phyloP scores from a whole-genome alignment of 805 yeast genomes.

The Zygoascus ofunaensis region DNA sequence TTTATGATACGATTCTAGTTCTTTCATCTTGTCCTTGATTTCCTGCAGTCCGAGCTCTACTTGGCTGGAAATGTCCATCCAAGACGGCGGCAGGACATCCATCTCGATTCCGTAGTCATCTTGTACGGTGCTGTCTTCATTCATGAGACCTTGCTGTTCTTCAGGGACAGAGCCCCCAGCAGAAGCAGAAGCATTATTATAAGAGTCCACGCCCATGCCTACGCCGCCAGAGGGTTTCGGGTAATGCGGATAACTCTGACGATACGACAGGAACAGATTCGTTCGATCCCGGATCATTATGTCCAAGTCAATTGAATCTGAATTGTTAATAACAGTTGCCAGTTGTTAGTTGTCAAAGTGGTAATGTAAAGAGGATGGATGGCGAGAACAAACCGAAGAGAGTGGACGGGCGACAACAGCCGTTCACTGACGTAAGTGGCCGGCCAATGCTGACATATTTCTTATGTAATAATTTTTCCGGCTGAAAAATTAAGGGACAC shows the following conservation, averaged over 20 bases:
- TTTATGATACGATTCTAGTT: conserved; percentile 62
- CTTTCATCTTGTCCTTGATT: conserved; percentile 47
- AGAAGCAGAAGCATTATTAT: conserved; percentile 26
- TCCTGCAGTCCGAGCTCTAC: conserved; percentile 53
- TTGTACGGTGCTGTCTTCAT: conserved; percentile 20
- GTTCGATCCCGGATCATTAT: conserved; percentile 88
- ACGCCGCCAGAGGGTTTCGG: conserved; percentile 18
- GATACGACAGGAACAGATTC: conserved; percentile 77
- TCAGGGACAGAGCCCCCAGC: conserved; percentile 28
- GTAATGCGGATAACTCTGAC: conserved; percentile 79
- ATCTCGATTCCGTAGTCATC: conserved; percentile 41
- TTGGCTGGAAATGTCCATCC: conserved; percentile 63
- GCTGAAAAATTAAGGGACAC: too few species aligned
- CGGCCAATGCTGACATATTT: too few species aligned
- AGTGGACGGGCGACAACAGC: too few species aligned
- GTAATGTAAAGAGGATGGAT: too few species aligned
- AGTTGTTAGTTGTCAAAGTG: too few species aligned
- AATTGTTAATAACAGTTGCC: too few species aligned
- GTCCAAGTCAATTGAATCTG: too few species aligned
- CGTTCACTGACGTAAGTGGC: too few species aligned
- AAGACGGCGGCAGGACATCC: conserved; percentile 64
- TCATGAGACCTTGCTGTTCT: conserved; percentile 55
- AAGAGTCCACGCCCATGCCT: conserved; percentile 14
- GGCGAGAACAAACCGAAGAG: too few species aligned
- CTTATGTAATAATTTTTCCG: too few species aligned